Conservation (phyloP, 148 eudicot genomes). For the Rhododendron mucronatum region DNA sequence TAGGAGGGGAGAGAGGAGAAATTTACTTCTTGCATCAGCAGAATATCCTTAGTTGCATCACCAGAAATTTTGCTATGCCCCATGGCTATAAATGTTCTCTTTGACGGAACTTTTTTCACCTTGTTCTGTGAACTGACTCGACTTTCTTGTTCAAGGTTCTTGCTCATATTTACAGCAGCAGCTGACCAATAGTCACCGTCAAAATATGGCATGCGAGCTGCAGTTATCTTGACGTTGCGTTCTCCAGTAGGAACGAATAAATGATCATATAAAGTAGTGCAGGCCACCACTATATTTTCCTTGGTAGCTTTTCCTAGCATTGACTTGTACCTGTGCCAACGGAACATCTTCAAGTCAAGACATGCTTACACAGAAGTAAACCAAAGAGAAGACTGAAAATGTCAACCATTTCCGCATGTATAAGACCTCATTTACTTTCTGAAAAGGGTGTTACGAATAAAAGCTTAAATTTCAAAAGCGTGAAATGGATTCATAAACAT, state of each 20-base stretch:
- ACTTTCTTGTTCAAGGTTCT: constrained; percentile 45
- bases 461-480: not conserved
- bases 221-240: constrained; percentile 54
- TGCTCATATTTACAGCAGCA: constrained; percentile 54
- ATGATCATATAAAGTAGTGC: constrained; percentile 58
- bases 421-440: not conserved
- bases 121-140: constrained; percentile 33
- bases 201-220: constrained; percentile 84
- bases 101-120: constrained; percentile 38
- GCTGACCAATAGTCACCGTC: constrained; percentile 85
- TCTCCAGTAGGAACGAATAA: constrained; percentile 59
- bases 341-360: constrained; percentile 2
- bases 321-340: constrained; percentile 57
- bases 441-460: not conserved
- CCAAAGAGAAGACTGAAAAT: not conserved
- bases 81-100: constrained; percentile 59
- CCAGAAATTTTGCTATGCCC: constrained; percentile 59
- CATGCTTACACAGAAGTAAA: not conserved
- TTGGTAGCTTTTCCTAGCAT: constrained; percentile 72
- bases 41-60: constrained; percentile 57
- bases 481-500: not conserved
- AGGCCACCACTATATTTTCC: constrained; percentile 56
- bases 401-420: not conserved
- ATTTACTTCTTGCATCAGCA: constrained; percentile 75
- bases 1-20: constrained; percentile 2